These are phyloP conservation scores for Puccinellia tenuiflora DNA, from an alignment of 176 grass and related monocot species.

Conservation along the genomic window DNA sequence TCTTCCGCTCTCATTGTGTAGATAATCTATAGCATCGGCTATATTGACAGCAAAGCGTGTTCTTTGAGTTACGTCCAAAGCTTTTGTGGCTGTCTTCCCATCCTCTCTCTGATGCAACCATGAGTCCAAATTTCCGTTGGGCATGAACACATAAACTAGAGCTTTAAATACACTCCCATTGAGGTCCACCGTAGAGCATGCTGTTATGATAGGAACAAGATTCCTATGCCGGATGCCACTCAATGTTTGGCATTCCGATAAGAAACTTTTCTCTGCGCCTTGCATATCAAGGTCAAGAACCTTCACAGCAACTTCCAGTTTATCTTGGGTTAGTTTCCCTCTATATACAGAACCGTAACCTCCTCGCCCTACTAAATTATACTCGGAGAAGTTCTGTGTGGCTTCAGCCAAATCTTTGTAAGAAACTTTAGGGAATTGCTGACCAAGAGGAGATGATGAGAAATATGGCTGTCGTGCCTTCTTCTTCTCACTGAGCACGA, in stretches of 20 bases:
- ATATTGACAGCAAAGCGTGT: too few relatives aligned
- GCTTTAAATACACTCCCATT: background rate
- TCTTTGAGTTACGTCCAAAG: too few relatives aligned
- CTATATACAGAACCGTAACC: conserved; percentile 48
- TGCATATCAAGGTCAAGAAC: too few relatives aligned
- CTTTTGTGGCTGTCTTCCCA: too few relatives aligned
- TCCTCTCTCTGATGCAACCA: too few relatives aligned
- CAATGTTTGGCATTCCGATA: background rate
- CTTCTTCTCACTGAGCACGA: background rate
- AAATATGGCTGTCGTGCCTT: background rate
- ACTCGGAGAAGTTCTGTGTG: conserved; percentile 8
- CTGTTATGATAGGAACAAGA: background rate
- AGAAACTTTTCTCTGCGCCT: background rate
- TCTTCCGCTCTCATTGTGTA: too few relatives aligned
- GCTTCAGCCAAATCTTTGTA: conserved; percentile 10
- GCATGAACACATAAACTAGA: background rate
- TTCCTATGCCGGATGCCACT: background rate
- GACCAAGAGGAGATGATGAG: background rate
- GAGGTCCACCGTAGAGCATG: background rate
- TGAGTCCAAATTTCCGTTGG: too few relatives aligned
- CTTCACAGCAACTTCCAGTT: too few relatives aligned
- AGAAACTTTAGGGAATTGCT: background rate
- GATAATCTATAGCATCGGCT: too few relatives aligned
- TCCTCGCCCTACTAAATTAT: conserved; percentile 30
- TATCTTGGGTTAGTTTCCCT: background rate